Evolutionary conservation across 2,329 filamentous ascomycete genomes (phyloP), one percentile per base, ranked within the genome.

Genomic region (Arthrobotrys pseudoclavata): DNA sequence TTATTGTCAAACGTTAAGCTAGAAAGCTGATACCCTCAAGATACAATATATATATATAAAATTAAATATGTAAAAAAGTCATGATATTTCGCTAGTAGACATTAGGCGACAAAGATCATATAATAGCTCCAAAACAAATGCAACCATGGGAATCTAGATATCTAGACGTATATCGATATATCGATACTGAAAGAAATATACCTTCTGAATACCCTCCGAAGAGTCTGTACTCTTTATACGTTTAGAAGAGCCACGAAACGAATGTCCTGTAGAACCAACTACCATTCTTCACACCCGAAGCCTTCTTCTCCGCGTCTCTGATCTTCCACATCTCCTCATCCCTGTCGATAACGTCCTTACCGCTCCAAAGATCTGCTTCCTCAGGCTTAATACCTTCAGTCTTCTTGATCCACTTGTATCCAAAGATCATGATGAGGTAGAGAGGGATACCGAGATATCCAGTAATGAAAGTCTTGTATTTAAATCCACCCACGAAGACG

Each of bases 381-480:
- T 87, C 84, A 0, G 91, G 85, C 78, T 86, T 85, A 64, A 92
- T 83, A 7, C 86, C 85, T 81, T 87, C 86, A 79, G 85, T 87
- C 83, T 87, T 86, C 66, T 86, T 88, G 72, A 84, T 79, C 74
- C 88, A 67, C 85, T 92, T 92, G 85, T 91, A 90, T 0, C 90
- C 91, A 74, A 90, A 88, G 82, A 93, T 88, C 82, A 92, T 86
- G 24, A 87, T 85, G 18, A 94, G 83, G 83, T 93, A 94, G 22
- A 94, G 83, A 0, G 92, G 92, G 80, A 94, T 93, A 62, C 91
- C 92, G 6, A 91, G 85, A 83, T 94, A 94, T 26, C 90, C 91
- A 0, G 91, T 93, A 83, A 94, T 88, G 84, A 94, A 94, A 81
- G 88, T 90, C 85, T 91, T 90, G 86, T 91, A 91, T 83, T 91